Percentiles rank a stretch among this genome's conserved stretches.
phyloP scores from a whole-genome alignment of 192 early-diverging fungal species.

The Phlyctochytrium bullatum region DNA sequence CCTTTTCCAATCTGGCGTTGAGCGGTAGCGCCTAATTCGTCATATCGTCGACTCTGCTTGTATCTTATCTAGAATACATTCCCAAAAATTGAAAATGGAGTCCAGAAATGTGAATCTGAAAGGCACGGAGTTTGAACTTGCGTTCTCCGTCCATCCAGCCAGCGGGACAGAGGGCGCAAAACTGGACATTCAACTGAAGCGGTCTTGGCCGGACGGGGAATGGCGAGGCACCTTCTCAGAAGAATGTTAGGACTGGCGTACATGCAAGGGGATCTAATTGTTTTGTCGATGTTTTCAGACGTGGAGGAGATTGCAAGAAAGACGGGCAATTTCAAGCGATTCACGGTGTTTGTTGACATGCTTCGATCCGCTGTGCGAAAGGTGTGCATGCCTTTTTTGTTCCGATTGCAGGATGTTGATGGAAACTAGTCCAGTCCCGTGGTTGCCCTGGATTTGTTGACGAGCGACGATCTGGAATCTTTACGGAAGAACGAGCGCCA shows the following conservation, averaged over 20 bases:
- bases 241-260: neutral
- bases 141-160: too few relatives aligned
- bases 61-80: too few relatives aligned
- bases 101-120: too few relatives aligned
- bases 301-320: conserved; percentile 55
- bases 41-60: too few relatives aligned
- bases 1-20: too few relatives aligned
- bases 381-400: conserved; percentile 10
- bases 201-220: neutral
- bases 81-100: too few relatives aligned
- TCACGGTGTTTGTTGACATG: conserved; percentile 52
- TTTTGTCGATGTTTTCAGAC: conserved; percentile 18
- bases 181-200: neutral
- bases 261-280: too few relatives aligned
- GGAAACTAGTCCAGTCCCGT: conserved; percentile 11
- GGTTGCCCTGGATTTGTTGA: conserved; percentile 33
- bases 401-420: neutral
- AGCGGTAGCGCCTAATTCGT: too few relatives aligned
- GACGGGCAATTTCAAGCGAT: conserved; percentile 58
- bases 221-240: neutral
- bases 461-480: conserved; percentile 26
- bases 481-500: neutral
- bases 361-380: conserved; percentile 32
- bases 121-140: too few relatives aligned
- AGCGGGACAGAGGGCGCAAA: too few relatives aligned